phyloP scores from a whole-genome alignment of 768 basidiomycete genomes.

The Pleurotus djamor region DNA sequence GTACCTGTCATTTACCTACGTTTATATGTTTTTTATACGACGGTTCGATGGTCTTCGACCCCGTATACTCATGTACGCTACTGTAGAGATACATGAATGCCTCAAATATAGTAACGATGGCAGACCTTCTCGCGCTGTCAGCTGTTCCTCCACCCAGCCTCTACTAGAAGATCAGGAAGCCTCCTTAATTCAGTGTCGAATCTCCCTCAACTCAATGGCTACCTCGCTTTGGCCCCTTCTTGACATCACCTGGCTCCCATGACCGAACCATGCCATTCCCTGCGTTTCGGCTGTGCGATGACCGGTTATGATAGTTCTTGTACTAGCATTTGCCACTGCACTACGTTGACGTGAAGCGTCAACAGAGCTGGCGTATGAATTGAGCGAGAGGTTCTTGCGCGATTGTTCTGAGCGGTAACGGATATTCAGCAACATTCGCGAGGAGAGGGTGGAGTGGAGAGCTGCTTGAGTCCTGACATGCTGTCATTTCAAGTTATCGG shows the following conservation, averaged over 20 bases:
- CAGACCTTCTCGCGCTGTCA: too few species aligned
- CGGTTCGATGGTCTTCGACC: too few species aligned
- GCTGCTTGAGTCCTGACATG: not conserved
- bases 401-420: not conserved
- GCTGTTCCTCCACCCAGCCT: too few species aligned
- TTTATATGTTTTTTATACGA: too few species aligned
- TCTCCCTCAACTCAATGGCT: too few species aligned
- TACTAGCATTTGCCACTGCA: too few species aligned
- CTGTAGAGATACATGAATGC: too few species aligned
- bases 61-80: too few species aligned
- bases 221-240: too few species aligned
- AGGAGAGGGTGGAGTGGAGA: slow-evolving; percentile 4
- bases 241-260: not conserved
- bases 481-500: not conserved
- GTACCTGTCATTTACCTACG: too few species aligned
- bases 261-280: slow-evolving; percentile 2
- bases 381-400: not conserved
- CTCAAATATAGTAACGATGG: too few species aligned
- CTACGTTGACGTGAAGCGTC: not conserved
- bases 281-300: not conserved
- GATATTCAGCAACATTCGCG: not conserved
- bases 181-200: not conserved
- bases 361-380: not conserved
- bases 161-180: not conserved
- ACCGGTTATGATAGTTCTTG: too few species aligned